Evolutionary conservation across 345 rosid species (phyloP).

Genomic region (Ceriops decandra): DNA sequence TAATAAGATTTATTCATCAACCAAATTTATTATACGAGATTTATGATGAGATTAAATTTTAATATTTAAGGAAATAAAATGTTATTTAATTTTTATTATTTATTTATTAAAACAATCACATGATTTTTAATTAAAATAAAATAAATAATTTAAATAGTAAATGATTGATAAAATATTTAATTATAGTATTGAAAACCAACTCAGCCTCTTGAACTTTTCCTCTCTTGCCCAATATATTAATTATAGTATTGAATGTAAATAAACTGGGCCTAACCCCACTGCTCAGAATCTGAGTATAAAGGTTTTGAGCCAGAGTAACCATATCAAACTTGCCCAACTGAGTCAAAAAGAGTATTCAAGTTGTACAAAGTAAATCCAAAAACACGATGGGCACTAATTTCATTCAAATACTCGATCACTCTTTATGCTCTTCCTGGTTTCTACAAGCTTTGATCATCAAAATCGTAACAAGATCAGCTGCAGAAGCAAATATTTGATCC

Average conservation of each 20-base stretch:
- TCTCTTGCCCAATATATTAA: constrained; percentile 50
- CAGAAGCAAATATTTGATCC: constrained; percentile 36
- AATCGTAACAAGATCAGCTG: constrained; percentile 46
- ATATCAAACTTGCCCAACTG: constrained; percentile 53
- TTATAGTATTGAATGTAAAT: constrained; percentile 52
- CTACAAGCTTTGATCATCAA: constrained; percentile 55
- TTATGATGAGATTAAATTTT: too few relatives aligned
- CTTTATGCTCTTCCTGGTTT: constrained; percentile 37
- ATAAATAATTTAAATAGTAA: too few relatives aligned
- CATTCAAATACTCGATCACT: constrained; percentile 44
- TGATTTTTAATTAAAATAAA: too few relatives aligned
- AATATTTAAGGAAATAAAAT: too few relatives aligned
- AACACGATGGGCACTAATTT: constrained; percentile 25
- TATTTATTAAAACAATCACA: too few relatives aligned
- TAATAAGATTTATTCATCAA: too few relatives aligned
- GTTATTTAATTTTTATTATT: too few relatives aligned
- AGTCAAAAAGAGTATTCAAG: constrained; percentile 50
- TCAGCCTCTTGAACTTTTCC: constrained; percentile 52
- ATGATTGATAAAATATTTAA: too few relatives aligned
- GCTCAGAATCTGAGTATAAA: constrained; percentile 37
- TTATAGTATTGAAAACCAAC: constrained; percentile 40
- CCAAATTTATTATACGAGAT: too few relatives aligned
- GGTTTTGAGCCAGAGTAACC: constrained; percentile 43
- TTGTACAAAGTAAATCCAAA: constrained; percentile 46
- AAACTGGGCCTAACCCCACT: constrained; percentile 52